Evolutionary conservation across 805 yeast genomes (phyloP).

Genomic region (Wickerhamiella vanderwaltii): DNA sequence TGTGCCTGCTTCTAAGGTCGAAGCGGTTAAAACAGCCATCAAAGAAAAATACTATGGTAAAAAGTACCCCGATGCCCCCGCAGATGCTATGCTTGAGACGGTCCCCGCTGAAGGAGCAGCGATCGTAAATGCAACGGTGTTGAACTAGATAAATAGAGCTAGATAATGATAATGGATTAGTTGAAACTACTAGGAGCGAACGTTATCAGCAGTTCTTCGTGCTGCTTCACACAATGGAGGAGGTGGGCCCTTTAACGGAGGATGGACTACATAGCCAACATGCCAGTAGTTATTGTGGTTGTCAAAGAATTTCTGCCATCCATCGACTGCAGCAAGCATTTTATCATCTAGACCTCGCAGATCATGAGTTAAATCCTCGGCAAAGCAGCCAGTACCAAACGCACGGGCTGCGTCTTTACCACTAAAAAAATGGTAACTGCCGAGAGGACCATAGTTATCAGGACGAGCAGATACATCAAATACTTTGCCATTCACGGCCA

Average conservation of each 20-base stretch:
- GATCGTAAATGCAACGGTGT: constrained; percentile 7
- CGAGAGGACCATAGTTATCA: constrained; percentile 46
- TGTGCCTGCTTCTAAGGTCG: constrained; percentile 35
- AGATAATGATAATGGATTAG: no score
- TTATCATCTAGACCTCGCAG: constrained; percentile 45
- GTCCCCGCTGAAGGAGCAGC: constrained; percentile 20
- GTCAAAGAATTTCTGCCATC: constrained; percentile 45
- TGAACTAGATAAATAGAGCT: no score
- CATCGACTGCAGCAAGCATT: constrained; percentile 31
- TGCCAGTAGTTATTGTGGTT: constrained; percentile 43
- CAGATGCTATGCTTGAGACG: constrained; percentile 21
- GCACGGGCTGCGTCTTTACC: constrained; percentile 62
- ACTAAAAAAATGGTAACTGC: constrained; percentile 43
- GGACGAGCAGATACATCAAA: constrained; percentile 48
- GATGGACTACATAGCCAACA: constrained; percentile 45
- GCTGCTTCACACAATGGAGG: constrained; percentile 37
- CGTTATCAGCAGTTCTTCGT: background rate
- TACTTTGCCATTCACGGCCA: constrained; percentile 49
- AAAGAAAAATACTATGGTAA: constrained; percentile 39
- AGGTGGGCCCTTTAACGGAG: constrained; percentile 35
- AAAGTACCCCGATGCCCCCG: constrained; percentile 38
- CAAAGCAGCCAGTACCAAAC: constrained; percentile 58
- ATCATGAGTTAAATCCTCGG: constrained; percentile 52
- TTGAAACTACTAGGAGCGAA: background rate
- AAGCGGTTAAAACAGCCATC: constrained; percentile 33